Base-by-base conservation (phyloP, 768 basidiomycete species). In the Boletus edulis region DNA sequence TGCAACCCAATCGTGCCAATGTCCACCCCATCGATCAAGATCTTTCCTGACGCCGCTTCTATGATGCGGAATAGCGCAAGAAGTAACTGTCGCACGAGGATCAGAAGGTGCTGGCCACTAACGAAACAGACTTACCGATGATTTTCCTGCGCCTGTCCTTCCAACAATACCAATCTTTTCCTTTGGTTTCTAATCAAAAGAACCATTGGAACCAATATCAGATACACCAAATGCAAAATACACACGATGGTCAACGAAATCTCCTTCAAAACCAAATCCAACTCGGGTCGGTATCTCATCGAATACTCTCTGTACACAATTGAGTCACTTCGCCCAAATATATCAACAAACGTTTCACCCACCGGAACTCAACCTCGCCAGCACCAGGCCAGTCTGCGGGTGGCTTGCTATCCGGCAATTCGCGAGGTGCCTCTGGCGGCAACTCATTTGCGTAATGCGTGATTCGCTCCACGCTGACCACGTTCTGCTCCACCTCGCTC, bases 121-220 rank as follows among this genome's bases (percentile, higher is more conserved):
- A 17, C 4, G 11, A 45, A 14, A 15, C 2, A 34, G 1, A 65
- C 80, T 58, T 59, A 88, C 87, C 2, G 88, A 86, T 37, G 87
- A 89, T 72, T 90, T 90, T 57, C 89, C 81, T 66, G 86, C 79
- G 18, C 91, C 94, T 5, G 94, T 96, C 57, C 90, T 71, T 4
- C 90, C 91, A 68, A 87, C 83, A 5, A 97, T 85, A n/a, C 96
- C 96, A 43, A 96, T 82, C 70, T 94, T 96, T 67, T 95, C 90
- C 44, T 80, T 83, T 0, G 89, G 76, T 62, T 83, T 76, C 87
- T 89, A 32, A 38, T n/a, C n/a, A n/a, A 43, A 20, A 11, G n/a
- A 7, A 17, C 52, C 55, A 46, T 68, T 32, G 59, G 45, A 11
- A 22, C 15, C 7, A 50, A 37, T 38, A 15, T 13, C 12, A 34